Percentiles rank a stretch among this genome's conserved stretches.
Conservation (phyloP, 768 basidiomycete species). For the Coprinellus micaceus region DNA sequence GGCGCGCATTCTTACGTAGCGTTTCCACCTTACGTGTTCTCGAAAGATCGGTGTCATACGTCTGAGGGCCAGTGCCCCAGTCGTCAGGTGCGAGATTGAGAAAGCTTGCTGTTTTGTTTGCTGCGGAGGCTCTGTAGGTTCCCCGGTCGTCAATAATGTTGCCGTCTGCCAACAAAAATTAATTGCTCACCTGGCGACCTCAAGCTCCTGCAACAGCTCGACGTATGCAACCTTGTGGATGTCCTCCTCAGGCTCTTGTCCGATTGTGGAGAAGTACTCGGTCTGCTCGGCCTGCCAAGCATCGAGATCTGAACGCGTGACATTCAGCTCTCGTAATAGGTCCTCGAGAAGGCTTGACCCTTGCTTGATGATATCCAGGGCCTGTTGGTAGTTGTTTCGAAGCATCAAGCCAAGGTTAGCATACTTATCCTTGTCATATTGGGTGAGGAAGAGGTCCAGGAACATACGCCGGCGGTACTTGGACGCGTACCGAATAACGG, state of each 20-base stretch:
- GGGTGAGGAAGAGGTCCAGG: background rate
- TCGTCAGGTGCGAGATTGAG: background rate
- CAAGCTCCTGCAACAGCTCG: slow-evolving; percentile 20
- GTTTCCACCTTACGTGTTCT: slow-evolving; percentile 1
- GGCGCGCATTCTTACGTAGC: background rate
- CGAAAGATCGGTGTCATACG: background rate
- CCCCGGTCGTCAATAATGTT: background rate
- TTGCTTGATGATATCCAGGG: slow-evolving; percentile 4
- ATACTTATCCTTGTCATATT: background rate
- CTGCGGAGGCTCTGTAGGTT: background rate
- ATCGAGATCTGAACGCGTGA: slow-evolving; percentile 20
- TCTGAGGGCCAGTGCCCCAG: background rate
- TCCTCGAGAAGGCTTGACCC: background rate
- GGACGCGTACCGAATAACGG: background rate
- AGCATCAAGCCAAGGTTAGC: background rate
- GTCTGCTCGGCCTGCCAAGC: slow-evolving; percentile 20
- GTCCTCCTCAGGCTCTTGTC: slow-evolving; percentile 23
- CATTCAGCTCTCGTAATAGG: background rate
- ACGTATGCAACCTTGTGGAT: slow-evolving; percentile 29
- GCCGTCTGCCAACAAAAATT: background rate
- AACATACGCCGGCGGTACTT: background rate
- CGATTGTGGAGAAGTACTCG: slow-evolving; percentile 22
- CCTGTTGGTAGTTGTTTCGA: background rate
- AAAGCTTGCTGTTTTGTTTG: background rate
- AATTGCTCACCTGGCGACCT: background rate